Base-by-base conservation (phyloP, 78 protist species). In the Cyanophora paradoxa region DNA sequence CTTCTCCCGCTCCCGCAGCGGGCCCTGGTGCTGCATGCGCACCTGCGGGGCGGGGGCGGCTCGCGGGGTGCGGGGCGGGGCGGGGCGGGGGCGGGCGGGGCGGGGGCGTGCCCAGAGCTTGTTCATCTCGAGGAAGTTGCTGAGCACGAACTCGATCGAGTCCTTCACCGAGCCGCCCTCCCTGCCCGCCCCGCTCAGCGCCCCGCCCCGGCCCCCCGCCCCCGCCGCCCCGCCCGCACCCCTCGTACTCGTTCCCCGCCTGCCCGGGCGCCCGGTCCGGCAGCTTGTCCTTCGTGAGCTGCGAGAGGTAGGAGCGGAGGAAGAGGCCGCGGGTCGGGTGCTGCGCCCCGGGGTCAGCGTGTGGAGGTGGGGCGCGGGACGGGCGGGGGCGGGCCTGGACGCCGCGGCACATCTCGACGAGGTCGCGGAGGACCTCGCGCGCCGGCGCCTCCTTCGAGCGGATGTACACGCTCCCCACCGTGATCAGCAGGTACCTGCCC, bases 251-350 rank as follows among this genome's bases (percentile, higher is more conserved):
- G n/a, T n/a, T n/a, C n/a, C n/a, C n/a, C n/a, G n/a, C n/a, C n/a
- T n/a, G n/a, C n/a, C n/a, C n/a, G n/a, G n/a, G n/a, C n/a, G n/a
- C n/a, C n/a, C n/a, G 26, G 82, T 92, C 95, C 22, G 97, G 97
- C 24, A 95, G 84, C 70, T 87, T 80, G 78, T 90, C 91, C 79
- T 85, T 78, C 26, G 86, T 77, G 44, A 78, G 48, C 72, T 84
- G 86, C 41, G 86, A 54, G 36, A 97, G 87, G 66, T 93, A 97
- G 80, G 89, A 68, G 65, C 99, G 83, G 46, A 97, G 71, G 78
- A 97, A 97, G 13, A 97, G 86, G 37, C 98, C 98, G 20, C 99
- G 82, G 57, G 92, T 91, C 41, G 99, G 99, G 69, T 97, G 99
- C 86, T 97, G 99, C 67, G 93, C 97, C 1, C 39, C 62, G n/a